phyloP scores from a whole-genome alignment of 2,329 filamentous ascomycete genomes.

The Microsporum canis region DNA sequence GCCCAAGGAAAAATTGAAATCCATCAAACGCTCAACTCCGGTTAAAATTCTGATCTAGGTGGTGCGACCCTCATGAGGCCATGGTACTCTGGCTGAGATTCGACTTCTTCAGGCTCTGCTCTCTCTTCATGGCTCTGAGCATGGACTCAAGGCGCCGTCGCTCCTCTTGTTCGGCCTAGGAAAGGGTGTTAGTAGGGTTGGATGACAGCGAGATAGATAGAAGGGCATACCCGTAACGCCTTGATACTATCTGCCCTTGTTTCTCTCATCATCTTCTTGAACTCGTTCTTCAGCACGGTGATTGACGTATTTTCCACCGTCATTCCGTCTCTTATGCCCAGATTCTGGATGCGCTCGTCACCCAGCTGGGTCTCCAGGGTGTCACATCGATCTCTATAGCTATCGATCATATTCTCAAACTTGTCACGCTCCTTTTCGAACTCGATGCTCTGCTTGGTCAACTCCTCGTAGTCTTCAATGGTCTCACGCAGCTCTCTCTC shows the following conservation, averaged over 20 bases:
- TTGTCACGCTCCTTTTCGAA: conserved; percentile 59
- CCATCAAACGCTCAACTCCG: not conserved
- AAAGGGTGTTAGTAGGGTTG: conserved; percentile 8
- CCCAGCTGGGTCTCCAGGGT: conserved; percentile 51
- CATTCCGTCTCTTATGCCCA: conserved; percentile 43
- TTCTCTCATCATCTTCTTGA: conserved; percentile 72
- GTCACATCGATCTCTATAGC: conserved; percentile 52
- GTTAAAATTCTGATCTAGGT: not conserved
- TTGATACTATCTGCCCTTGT: conserved; percentile 55
- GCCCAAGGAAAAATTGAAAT: not conserved
- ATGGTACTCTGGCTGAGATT: conserved; percentile 25
- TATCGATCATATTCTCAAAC: conserved; percentile 53
- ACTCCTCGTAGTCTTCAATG: conserved; percentile 56
- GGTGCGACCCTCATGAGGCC: conserved; percentile 18
- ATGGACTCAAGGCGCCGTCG: conserved; percentile 54
- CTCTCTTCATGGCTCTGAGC: conserved; percentile 41
- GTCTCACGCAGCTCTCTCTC: conserved; percentile 57
- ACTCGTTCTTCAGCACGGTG: conserved; percentile 59
- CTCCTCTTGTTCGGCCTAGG: conserved; percentile 60
- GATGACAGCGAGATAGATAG: not conserved
- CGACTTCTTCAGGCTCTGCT: conserved; percentile 28
- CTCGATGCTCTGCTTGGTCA: conserved; percentile 58
- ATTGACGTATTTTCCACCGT: conserved; percentile 51
- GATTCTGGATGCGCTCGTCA: conserved; percentile 56
- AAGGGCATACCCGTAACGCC: conserved; percentile 48